These are phyloP conservation scores for Solanum raphanifolium DNA, from an alignment of 257 asterid species.

Conservation along the genomic window DNA sequence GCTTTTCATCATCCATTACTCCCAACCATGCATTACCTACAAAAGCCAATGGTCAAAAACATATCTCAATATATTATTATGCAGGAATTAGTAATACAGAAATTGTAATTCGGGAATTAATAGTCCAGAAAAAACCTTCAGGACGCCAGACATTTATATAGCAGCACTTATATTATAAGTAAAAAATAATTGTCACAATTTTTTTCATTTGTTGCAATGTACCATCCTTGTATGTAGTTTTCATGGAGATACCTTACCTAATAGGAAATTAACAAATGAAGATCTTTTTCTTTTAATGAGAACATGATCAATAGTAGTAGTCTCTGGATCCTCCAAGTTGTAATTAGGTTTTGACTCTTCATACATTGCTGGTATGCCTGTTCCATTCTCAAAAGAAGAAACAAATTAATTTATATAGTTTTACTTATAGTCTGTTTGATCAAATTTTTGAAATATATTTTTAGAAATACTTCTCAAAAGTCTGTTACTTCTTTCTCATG, in stretches of 20 bases:
- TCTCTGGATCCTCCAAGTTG: background rate
- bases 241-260: background rate
- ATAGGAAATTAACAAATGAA: background rate
- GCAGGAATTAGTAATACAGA: background rate
- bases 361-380: background rate
- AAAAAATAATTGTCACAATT: too few relatives aligned
- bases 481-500: too few relatives aligned
- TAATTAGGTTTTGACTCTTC: background rate
- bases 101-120: background rate
- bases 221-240: too few relatives aligned
- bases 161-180: too few relatives aligned
- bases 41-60: background rate
- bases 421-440: too few relatives aligned
- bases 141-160: too few relatives aligned
- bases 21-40: background rate
- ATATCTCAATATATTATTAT: background rate
- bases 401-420: too few relatives aligned
- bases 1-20: background rate
- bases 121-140: too few relatives aligned
- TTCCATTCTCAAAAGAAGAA: background rate
- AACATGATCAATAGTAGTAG: background rate
- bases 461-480: too few relatives aligned
- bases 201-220: too few relatives aligned
- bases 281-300: background rate
- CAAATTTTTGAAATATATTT: too few relatives aligned